Percentiles rank a stretch among this genome's conserved stretches.
phyloP scores from a whole-genome alignment of 345 rosid genomes.

The Citropsis articulata region DNA sequence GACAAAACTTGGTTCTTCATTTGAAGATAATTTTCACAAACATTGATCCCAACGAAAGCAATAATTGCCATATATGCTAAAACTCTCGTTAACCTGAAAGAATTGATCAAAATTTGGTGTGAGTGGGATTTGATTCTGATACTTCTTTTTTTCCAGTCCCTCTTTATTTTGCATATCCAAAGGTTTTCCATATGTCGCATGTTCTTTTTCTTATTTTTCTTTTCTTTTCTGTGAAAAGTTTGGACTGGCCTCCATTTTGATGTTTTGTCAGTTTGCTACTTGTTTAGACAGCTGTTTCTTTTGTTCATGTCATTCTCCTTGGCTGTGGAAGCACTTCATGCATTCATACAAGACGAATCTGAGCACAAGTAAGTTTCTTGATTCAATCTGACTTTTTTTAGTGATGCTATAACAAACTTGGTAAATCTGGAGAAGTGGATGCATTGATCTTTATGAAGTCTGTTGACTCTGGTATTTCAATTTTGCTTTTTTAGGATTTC shows the following conservation, averaged over 20 bases:
- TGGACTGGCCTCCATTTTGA: slow-evolving; percentile 40
- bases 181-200: background rate
- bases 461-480: background rate
- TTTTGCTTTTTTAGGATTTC: background rate
- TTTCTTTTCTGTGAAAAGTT: slow-evolving; percentile 3
- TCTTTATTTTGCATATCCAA: background rate
- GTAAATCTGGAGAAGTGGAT: too few species aligned
- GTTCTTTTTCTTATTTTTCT: background rate
- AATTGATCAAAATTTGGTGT: background rate
- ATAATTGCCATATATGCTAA: background rate
- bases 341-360: slow-evolving; percentile 96
- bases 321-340: slow-evolving; percentile 99
- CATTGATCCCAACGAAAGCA: background rate
- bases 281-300: slow-evolving; percentile 99
- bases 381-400: background rate
- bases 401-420: background rate
- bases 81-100: background rate
- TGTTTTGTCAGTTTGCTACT: slow-evolving; percentile 49
- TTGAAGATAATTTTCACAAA: background rate
- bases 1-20: background rate
- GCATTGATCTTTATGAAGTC: background rate
- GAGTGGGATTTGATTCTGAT: background rate
- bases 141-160: background rate
- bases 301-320: slow-evolving; percentile 98
- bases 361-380: slow-evolving; percentile 84